These are phyloP conservation scores for Colletotrichum acutatum DNA, from an alignment of 2,329 filamentous ascomycete genomes.

Conservation along the genomic window DNA sequence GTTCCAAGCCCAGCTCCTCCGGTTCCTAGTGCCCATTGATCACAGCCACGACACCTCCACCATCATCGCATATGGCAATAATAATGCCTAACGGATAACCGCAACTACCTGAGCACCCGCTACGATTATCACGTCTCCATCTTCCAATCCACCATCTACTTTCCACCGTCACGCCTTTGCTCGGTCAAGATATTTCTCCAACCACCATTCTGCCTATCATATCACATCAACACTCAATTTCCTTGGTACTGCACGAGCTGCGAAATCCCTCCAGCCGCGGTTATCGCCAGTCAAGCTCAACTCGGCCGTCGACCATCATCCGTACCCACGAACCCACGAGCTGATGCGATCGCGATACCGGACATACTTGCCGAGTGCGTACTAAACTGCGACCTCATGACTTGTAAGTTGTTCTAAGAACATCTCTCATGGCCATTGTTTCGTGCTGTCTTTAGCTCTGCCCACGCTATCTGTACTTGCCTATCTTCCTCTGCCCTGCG, in stretches of 20 bases:
- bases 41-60: slow-evolving; percentile 6
- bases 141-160: background rate
- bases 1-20: background rate
- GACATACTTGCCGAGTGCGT: background rate
- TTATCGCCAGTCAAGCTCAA: background rate
- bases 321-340: background rate
- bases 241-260: background rate
- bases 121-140: background rate
- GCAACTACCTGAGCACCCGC: background rate
- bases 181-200: background rate
- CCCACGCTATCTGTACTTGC: background rate
- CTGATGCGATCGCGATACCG: background rate
- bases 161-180: background rate
- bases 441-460: background rate
- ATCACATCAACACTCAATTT: background rate
- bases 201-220: background rate
- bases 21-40: background rate
- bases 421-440: background rate
- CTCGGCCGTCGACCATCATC: background rate
- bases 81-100: slow-evolving; percentile 6
- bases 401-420: background rate
- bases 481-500: background rate
- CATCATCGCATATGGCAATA: background rate
- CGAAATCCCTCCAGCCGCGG: background rate
- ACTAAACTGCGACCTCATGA: background rate